Conservation (phyloP, 2,329 filamentous ascomycete species). For the Aspergillus sp. region DNA sequence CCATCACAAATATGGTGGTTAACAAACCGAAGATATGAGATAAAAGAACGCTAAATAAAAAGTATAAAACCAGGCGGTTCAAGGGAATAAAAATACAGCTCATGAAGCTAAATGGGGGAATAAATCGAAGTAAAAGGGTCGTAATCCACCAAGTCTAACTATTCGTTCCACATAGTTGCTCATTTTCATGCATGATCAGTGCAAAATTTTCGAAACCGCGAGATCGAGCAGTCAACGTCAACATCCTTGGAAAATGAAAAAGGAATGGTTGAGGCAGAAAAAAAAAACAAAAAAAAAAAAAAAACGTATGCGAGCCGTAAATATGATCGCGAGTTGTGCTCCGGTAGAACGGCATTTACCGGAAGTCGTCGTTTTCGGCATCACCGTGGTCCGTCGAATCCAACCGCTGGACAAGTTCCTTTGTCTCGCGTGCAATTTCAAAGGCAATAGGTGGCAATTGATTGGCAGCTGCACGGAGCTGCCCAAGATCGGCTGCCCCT, state of each 20-base stretch:
- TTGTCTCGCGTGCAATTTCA: slow-evolving; percentile 78
- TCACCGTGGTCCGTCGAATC: slow-evolving; percentile 40
- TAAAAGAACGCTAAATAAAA: slow-evolving; percentile 16
- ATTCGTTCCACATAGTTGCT: slow-evolving; percentile 26
- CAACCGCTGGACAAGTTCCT: slow-evolving; percentile 63
- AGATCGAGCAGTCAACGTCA: slow-evolving; percentile 12
- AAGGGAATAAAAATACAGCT: slow-evolving; percentile 11
- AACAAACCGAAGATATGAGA: background rate
- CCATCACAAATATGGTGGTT: slow-evolving; percentile 5
- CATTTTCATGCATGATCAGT: slow-evolving; percentile 27
- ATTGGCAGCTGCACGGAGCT: slow-evolving; percentile 61
- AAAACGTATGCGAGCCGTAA: slow-evolving; percentile 7
- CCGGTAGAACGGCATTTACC: slow-evolving; percentile 21
- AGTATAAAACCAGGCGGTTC: background rate
- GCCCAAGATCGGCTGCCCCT: slow-evolving; percentile 56
- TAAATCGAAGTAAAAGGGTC: slow-evolving; percentile 15
- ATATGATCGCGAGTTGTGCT: background rate
- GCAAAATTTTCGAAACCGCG: slow-evolving; percentile 14
- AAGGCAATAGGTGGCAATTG: slow-evolving; percentile 82
- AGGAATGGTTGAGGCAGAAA: slow-evolving; percentile 3
- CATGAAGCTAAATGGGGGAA: slow-evolving; percentile 21
- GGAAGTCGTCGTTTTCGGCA: slow-evolving; percentile 41
- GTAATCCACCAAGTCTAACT: slow-evolving; percentile 24
- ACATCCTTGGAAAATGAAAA: slow-evolving; percentile 6
- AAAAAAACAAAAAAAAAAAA: background rate